Percentiles rank a stretch among this genome's conserved stretches.
These are phyloP conservation scores for Phialophora chinensis DNA, from an alignment of 2,329 filamentous ascomycete species.

Conservation along the genomic window DNA sequence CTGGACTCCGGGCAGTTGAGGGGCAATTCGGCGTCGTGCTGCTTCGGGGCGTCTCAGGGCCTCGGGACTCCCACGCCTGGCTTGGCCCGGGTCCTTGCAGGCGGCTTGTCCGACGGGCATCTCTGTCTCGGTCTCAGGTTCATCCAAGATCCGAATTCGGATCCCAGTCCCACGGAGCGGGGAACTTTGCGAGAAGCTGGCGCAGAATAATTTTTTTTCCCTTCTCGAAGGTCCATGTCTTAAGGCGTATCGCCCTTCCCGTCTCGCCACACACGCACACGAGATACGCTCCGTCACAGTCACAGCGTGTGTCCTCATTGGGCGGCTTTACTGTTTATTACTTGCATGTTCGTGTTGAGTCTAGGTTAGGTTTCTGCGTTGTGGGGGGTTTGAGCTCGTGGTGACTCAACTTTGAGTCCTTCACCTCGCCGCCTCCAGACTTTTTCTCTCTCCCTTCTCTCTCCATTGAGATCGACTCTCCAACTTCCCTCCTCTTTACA, in stretches of 20 bases:
- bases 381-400: conserved; percentile 4
- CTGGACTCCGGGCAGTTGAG: no score
- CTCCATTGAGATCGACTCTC: background rate
- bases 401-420: conserved; percentile 3
- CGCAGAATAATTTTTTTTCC: conserved; percentile 10
- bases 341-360: background rate
- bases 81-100: background rate
- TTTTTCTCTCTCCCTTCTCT: background rate
- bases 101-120: conserved; percentile 1
- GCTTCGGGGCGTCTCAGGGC: background rate
- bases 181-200: background rate
- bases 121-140: background rate
- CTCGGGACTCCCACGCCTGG: background rate
- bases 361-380: background rate
- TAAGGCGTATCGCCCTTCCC: conserved; percentile 3
- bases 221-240: background rate
- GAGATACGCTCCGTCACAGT: background rate
- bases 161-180: background rate
- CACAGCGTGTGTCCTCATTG: background rate
- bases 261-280: background rate
- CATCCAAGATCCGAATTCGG: background rate
- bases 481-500: background rate
- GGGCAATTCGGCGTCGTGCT: no score
- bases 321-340: background rate
- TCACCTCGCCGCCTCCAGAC: background rate